A percentile compares a stretch with the other conserved stretches of the same genome.
phyloP scores from a whole-genome alignment of 768 basidiomycete genomes.

The Boletus reticuloceps region DNA sequence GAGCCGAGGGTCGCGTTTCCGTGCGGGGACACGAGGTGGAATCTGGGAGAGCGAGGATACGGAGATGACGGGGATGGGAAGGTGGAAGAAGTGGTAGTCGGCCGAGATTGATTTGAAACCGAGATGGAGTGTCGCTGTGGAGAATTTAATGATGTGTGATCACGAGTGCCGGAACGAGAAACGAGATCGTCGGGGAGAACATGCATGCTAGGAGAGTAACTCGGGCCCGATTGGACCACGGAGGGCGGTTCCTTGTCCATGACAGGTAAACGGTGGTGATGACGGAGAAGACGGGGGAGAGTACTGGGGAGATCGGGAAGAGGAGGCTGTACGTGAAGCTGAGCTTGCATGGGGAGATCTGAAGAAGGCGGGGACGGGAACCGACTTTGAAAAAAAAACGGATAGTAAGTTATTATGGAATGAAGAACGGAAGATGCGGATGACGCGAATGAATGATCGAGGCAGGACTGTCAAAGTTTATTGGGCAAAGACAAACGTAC shows the following conservation, averaged over 20 bases:
- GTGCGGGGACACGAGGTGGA: neutral
- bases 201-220: slow-evolving; percentile 32
- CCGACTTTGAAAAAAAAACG: slow-evolving; percentile 12
- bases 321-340: slow-evolving; percentile 26
- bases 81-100: slow-evolving; percentile 17
- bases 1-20: neutral
- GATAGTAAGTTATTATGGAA: slow-evolving; percentile 15
- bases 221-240: slow-evolving; percentile 35
- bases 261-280: slow-evolving; percentile 26
- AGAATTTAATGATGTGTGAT: slow-evolving; percentile 26
- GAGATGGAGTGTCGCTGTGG: slow-evolving; percentile 12
- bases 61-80: slow-evolving; percentile 17
- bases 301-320: slow-evolving; percentile 18
- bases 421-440: slow-evolving; percentile 10
- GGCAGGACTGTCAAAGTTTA: slow-evolving; percentile 25
- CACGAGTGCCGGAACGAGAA: slow-evolving; percentile 30
- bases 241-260: slow-evolving; percentile 35
- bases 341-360: slow-evolving; percentile 25
- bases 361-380: slow-evolving; percentile 7
- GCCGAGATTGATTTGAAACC: slow-evolving; percentile 14
- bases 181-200: slow-evolving; percentile 31
- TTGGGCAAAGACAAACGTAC: slow-evolving; percentile 28
- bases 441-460: slow-evolving; percentile 27
- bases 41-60: slow-evolving; percentile 4
- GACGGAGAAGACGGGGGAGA: slow-evolving; percentile 12